Evolutionary conservation across 1,284 basidiomycete species (phyloP), one percentile per base, ranked within the genome.

Genomic region (Ceratobasidium sp.): DNA sequence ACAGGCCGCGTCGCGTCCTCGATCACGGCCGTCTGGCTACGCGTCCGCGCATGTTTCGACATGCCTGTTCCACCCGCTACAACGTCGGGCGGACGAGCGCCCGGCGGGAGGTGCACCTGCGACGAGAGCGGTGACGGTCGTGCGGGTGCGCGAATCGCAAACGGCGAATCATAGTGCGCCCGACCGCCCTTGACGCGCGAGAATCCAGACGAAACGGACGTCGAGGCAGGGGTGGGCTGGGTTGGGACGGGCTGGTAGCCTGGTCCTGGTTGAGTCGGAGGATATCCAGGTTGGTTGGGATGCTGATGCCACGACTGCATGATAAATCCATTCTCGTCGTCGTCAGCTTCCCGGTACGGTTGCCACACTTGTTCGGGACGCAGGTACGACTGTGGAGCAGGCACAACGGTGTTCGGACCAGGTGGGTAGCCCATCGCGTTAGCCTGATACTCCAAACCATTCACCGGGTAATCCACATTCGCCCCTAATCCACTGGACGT

Each of bases 241-340:
- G 28, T 61, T 40, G 38, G 59, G 18, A 33, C 48, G 48, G 79
- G 75, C 48, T 74, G 64, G 70, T 77, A 78, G 60, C 78, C 46
- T 9, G 73, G 76, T 25, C 78, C 72, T 18, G 78, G 80, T 44
- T 79, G 79, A 48, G 77, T 75, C 69, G 67, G 73, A 51, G 69
- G 74, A 12, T 40, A 78, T 74, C 73, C 80, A 74, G 49, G 79
- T 77, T 61, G n/a, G 14, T 83, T 79, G 14, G 84, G 85, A 82
- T 88, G 90, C 40, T 88, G 86, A 77, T 90, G 88, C 91, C 91
- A 93, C 25, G 92, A 89, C 54, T 87, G 88, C 90, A 94, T 94
- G 76, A 94, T 94, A 76, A 84, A 90, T 18, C 90, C 89, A 36
- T 82, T 85, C 77, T 94, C 92, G 77, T 92, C 90, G 75, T 87